Conservation (phyloP, 108 stramenopile species). For the Skeletonema costatum region DNA sequence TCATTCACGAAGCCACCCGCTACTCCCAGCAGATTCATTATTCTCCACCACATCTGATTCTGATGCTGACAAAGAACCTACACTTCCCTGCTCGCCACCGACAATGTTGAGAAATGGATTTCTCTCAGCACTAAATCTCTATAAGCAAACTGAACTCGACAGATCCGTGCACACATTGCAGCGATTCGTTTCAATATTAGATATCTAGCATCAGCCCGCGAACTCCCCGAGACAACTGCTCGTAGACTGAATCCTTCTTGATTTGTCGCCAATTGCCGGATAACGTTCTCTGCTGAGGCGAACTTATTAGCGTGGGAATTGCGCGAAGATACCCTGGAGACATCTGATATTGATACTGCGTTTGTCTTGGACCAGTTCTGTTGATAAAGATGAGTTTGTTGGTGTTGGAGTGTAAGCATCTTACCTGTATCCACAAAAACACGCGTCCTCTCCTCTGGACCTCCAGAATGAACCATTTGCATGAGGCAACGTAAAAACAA, state of each 20-base stretch:
- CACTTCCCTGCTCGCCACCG: too few relatives aligned
- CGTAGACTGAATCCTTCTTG: constrained; percentile 19
- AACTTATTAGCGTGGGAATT: constrained; percentile 30
- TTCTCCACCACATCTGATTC: too few relatives aligned
- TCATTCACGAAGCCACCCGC: too few relatives aligned
- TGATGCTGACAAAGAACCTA: too few relatives aligned
- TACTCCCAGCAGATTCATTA: too few relatives aligned
- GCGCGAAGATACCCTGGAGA: constrained; percentile 23
- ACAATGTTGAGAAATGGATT: too few relatives aligned
- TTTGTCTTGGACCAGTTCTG: neutral
- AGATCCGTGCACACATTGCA: constrained; percentile 11
- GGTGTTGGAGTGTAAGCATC: too few relatives aligned
- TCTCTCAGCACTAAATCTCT: neutral
- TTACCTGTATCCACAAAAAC: too few relatives aligned
- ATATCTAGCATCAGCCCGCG: constrained; percentile 24
- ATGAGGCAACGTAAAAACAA: too few relatives aligned
- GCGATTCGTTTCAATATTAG: neutral
- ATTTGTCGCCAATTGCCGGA: constrained; percentile 21
- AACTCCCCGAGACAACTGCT: constrained; percentile 23
- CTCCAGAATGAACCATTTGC: too few relatives aligned
- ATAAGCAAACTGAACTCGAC: constrained; percentile 26
- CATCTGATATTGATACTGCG: neutral
- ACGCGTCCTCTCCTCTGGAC: too few relatives aligned
- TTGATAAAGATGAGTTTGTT: neutral
- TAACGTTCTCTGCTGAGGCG: constrained; percentile 5